These are phyloP conservation scores for Ilyonectria sp. DNA, from an alignment of 2,329 filamentous ascomycete genomes.

Conservation along the genomic window DNA sequence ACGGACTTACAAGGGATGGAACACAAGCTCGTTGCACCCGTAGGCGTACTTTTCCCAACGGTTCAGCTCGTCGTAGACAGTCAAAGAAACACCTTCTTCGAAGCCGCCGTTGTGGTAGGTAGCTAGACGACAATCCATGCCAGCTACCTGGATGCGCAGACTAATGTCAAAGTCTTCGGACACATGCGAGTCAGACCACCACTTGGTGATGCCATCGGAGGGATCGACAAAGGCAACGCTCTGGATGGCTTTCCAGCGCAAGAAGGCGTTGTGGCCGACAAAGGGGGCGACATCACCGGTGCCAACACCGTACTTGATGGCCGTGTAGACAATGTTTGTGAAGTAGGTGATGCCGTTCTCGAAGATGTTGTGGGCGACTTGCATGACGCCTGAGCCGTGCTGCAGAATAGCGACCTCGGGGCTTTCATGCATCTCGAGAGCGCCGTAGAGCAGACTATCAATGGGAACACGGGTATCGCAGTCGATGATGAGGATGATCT, in stretches of 20 bases:
- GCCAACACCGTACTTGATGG: slow-evolving; percentile 79
- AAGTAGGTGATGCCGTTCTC: slow-evolving; percentile 85
- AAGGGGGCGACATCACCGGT: slow-evolving; percentile 82
- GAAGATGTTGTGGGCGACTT: slow-evolving; percentile 80
- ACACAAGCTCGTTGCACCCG: slow-evolving; percentile 79
- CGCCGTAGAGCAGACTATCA: slow-evolving; percentile 79
- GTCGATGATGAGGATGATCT: slow-evolving; percentile 75
- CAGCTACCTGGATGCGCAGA: slow-evolving; percentile 78
- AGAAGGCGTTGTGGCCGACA: slow-evolving; percentile 83
- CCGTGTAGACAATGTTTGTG: slow-evolving; percentile 83
- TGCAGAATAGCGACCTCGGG: slow-evolving; percentile 81
- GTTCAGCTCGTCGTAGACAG: slow-evolving; percentile 80
- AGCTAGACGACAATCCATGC: slow-evolving; percentile 78
- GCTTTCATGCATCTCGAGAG: slow-evolving; percentile 78
- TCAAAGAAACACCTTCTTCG: slow-evolving; percentile 82
- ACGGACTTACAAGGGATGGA: slow-evolving; percentile 71
- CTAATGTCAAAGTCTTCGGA: slow-evolving; percentile 86
- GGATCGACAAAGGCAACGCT: slow-evolving; percentile 43
- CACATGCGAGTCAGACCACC: slow-evolving; percentile 83
- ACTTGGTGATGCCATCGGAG: slow-evolving; percentile 71
- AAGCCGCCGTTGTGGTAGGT: slow-evolving; percentile 80
- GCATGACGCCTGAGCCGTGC: slow-evolving; percentile 83
- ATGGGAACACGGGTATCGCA: slow-evolving; percentile 75
- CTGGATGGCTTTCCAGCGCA: slow-evolving; percentile 71
- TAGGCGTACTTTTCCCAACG: slow-evolving; percentile 84